Percentiles rank a stretch among this genome's conserved stretches.
phyloP scores from a whole-genome alignment of 2,329 filamentous ascomycete genomes.

The Epichloe brachyelytri region DNA sequence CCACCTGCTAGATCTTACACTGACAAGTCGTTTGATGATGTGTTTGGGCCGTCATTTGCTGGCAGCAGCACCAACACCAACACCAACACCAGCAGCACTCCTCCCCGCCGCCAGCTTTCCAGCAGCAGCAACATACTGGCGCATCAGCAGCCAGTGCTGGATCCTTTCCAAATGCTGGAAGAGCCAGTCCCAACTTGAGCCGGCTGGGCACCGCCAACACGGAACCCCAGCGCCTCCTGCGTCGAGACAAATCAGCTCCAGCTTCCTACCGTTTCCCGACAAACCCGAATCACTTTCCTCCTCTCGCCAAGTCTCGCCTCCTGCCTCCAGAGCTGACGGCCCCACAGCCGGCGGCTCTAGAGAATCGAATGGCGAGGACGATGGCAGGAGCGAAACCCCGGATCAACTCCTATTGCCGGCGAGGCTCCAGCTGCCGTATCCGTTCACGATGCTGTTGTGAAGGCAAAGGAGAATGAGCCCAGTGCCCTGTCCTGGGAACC shows the following conservation, averaged over 20 bases:
- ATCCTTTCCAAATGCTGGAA: constrained; percentile 31
- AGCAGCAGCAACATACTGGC: constrained; percentile 45
- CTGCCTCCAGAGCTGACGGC: constrained; percentile 44
- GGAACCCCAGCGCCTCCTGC: constrained; percentile 53
- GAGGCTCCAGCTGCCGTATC: constrained; percentile 12
- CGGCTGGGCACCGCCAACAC: constrained; percentile 44
- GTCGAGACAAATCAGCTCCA: constrained; percentile 66
- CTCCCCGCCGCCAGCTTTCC: constrained; percentile 27
- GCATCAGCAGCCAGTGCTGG: constrained; percentile 39
- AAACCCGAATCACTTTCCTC: constrained; percentile 59
- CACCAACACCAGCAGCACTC: constrained; percentile 9
- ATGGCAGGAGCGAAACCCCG: constrained; percentile 14
- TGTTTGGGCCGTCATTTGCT: constrained; percentile 62
- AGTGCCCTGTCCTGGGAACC: constrained; percentile 4
- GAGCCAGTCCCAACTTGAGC: constrained; percentile 51
- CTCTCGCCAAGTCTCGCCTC: constrained; percentile 65
- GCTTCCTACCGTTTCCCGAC: constrained; percentile 57
- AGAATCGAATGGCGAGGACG: constrained; percentile 10
- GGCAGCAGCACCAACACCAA: constrained; percentile 18
- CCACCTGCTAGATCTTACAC: constrained; percentile 34
- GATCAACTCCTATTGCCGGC: constrained; percentile 14
- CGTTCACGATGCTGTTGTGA: constrained; percentile 6
- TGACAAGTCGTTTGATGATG: constrained; percentile 69
- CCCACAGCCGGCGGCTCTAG: constrained; percentile 18
- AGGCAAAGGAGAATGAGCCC: constrained; percentile 9